Conservation (phyloP, 2,329 filamentous ascomycete genomes). For the Penicillium griseofulvum region DNA sequence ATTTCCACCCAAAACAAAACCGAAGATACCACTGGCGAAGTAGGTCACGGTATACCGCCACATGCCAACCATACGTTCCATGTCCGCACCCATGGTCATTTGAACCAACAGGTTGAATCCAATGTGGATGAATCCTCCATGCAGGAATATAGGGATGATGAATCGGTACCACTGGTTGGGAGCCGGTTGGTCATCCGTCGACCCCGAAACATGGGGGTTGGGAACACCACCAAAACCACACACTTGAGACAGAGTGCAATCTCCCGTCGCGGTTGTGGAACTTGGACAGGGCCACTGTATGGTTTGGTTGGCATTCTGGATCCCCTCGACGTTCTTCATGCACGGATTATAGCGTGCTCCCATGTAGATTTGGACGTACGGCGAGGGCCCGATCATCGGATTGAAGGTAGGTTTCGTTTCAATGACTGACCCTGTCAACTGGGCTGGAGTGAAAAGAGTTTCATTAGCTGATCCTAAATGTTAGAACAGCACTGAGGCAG, state of each 20-base stretch:
- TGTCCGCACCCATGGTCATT: slow-evolving; percentile 83
- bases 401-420: slow-evolving; percentile 82
- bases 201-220: slow-evolving; percentile 55
- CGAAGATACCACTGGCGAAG: slow-evolving; percentile 87
- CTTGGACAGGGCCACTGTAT: slow-evolving; percentile 76
- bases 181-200: slow-evolving; percentile 56
- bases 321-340: slow-evolving; percentile 70
- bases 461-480: slow-evolving; percentile 1
- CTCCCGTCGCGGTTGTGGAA: slow-evolving; percentile 57
- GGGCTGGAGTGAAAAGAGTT: slow-evolving; percentile 47
- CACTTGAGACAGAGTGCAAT: slow-evolving; percentile 71
- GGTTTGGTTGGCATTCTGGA: slow-evolving; percentile 37
- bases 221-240: slow-evolving; percentile 81
- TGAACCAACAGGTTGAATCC: slow-evolving; percentile 93
- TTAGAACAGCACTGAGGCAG: background rate
- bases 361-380: slow-evolving; percentile 92
- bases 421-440: slow-evolving; percentile 69
- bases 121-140: slow-evolving; percentile 91
- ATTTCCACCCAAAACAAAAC: slow-evolving; percentile 91
- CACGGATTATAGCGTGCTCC: slow-evolving; percentile 88
- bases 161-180: slow-evolving; percentile 98
- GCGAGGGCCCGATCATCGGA: slow-evolving; percentile 93
- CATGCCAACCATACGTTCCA: slow-evolving; percentile 85
- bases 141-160: slow-evolving; percentile 91
- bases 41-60: slow-evolving; percentile 89